Percentiles rank a stretch among this genome's conserved stretches.
phyloP scores from a whole-genome alignment of 148 eudicot species.

The Bassia scoparia region DNA sequence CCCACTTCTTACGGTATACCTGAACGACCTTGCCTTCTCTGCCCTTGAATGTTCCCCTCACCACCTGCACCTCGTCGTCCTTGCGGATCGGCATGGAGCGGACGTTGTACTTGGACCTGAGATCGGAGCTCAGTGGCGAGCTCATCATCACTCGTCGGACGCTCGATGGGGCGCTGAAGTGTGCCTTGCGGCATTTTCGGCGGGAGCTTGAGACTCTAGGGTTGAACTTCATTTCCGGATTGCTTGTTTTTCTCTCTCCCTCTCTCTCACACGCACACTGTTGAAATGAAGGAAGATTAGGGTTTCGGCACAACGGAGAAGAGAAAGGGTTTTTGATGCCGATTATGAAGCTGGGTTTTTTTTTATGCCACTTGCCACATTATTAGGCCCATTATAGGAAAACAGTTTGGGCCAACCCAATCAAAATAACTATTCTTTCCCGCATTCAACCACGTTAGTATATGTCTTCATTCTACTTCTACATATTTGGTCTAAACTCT shows the following conservation, averaged over 20 bases:
- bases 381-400: no score
- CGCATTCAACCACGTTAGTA: no score
- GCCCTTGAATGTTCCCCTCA: conserved; percentile 65
- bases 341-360: no score
- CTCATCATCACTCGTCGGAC: conserved; percentile 61
- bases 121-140: conserved; percentile 71
- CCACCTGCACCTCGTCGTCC: conserved; percentile 77
- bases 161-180: conserved; percentile 65
- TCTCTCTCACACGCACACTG: no score
- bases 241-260: conserved; percentile 11
- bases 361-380: no score
- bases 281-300: no score
- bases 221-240: conserved; percentile 58
- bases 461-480: no score
- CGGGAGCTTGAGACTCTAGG: conserved; percentile 58
- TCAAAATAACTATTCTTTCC: no score
- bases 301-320: no score
- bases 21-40: conserved; percentile 73
- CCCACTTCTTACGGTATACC: conserved; percentile 75
- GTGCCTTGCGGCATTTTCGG: conserved; percentile 68
- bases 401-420: no score
- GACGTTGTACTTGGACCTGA: conserved; percentile 62
- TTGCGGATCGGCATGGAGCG: conserved; percentile 70
- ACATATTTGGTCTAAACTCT: no score
- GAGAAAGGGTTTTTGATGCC: no score